These are phyloP conservation scores for Neonectria neomacrospora DNA, from an alignment of 2,329 filamentous ascomycete species.

Conservation along the genomic window DNA sequence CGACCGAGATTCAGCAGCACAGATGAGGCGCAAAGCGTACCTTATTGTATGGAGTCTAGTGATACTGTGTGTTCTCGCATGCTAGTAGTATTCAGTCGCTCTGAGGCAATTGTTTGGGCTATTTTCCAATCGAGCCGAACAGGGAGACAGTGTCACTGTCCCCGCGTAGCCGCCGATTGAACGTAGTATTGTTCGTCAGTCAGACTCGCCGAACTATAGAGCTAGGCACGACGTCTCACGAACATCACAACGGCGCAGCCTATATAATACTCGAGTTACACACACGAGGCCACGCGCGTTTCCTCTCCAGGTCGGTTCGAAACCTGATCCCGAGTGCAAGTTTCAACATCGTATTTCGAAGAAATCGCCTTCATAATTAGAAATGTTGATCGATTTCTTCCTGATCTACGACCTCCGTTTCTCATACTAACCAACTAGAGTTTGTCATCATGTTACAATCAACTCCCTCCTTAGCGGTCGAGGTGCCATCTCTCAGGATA, in stretches of 20 bases:
- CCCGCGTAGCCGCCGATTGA: neutral
- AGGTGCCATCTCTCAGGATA: neutral
- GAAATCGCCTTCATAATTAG: neutral
- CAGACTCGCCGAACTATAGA: neutral
- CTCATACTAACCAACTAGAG: neutral
- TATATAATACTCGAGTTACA: neutral
- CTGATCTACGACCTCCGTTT: neutral
- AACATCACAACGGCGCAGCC: neutral
- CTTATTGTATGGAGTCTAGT: neutral
- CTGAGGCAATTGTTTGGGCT: neutral
- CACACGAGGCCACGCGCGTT: neutral
- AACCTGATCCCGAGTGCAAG: too few relatives aligned
- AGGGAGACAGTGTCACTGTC: neutral
- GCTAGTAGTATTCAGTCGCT: neutral
- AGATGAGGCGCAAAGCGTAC: neutral
- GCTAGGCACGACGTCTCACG: neutral
- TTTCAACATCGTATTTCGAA: neutral
- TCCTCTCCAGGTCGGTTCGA: neutral
- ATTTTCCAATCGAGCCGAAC: neutral
- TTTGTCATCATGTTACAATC: neutral
- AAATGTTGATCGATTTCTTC: neutral
- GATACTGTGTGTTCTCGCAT: neutral
- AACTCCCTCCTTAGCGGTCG: neutral
- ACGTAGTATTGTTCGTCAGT: neutral
- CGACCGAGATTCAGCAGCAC: too few relatives aligned